Percentiles rank a stretch among this genome's conserved stretches.
phyloP scores from a whole-genome alignment of 2,329 filamentous ascomycete genomes.

The Clarireedia sp. region DNA sequence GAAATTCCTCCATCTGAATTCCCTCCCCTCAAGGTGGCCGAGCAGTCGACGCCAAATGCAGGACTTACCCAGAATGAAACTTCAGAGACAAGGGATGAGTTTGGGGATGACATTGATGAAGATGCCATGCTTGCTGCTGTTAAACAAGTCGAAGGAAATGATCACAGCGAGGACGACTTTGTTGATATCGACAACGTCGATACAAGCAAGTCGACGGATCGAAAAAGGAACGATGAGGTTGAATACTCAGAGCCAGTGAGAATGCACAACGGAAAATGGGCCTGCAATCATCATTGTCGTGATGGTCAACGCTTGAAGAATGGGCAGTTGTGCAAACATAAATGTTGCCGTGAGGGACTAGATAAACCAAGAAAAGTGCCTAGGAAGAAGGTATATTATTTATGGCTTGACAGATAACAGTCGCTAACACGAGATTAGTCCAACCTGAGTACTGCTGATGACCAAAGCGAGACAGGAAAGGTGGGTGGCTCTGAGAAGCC shows the following conservation, averaged over 20 bases:
- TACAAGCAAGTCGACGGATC: not conserved
- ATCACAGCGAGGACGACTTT: conserved; percentile 38
- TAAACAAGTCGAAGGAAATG: conserved; percentile 21
- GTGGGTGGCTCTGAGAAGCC: no score
- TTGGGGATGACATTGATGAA: conserved; percentile 32
- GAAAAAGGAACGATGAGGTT: not conserved
- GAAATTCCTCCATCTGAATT: conserved; percentile 32
- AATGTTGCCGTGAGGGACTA: conserved; percentile 64
- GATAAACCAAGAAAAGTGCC: conserved; percentile 44
- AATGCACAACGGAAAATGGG: conserved; percentile 64
- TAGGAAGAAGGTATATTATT: conserved; percentile 11
- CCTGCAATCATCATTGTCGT: conserved; percentile 62
- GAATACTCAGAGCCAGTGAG: conserved; percentile 35
- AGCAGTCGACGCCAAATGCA: not conserved
- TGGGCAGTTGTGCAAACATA: conserved; percentile 54
- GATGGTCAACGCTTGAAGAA: conserved; percentile 32
- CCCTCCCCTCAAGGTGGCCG: conserved; percentile 9
- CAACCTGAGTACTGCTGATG: no score
- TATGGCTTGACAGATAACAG: no score
- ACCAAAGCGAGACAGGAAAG: no score
- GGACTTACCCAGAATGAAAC: not conserved
- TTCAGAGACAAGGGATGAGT: conserved; percentile 21
- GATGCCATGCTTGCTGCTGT: conserved; percentile 35
- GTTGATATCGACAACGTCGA: conserved; percentile 42
- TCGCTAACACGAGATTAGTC: not conserved